Conservation (phyloP, 495 filamentous ascomycete species). For the Jackrogersella multiformis region DNA sequence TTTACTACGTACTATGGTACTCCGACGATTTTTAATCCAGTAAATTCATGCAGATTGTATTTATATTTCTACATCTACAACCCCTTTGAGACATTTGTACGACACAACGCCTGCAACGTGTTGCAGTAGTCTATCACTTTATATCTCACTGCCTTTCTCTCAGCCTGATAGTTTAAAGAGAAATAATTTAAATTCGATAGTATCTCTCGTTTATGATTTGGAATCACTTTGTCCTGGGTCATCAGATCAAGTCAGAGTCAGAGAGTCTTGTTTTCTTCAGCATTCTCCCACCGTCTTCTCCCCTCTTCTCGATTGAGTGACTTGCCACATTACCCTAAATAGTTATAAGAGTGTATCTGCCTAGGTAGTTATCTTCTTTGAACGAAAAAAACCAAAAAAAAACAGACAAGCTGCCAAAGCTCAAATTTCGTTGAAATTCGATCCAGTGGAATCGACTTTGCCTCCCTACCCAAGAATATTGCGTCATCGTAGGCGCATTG, state of each 20-base stretch:
- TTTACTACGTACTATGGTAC: too few species aligned
- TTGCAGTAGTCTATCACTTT: constrained; percentile 21
- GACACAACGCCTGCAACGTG: constrained; percentile 15
- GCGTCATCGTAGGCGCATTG: neutral
- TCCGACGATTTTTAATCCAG: constrained; percentile 18
- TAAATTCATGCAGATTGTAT: constrained; percentile 14
- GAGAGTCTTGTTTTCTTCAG: neutral
- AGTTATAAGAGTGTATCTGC: constrained; percentile 3
- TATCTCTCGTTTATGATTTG: constrained; percentile 17
- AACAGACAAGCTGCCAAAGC: neutral
- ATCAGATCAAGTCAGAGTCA: neutral
- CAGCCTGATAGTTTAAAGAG: constrained; percentile 30
- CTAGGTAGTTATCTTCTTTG: neutral
- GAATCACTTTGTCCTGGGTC: constrained; percentile 21
- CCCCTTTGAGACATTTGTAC: too few species aligned
- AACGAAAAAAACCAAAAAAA: too few species aligned
- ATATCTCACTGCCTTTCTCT: constrained; percentile 18
- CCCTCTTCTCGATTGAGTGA: constrained; percentile 21
- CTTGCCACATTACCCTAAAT: constrained; percentile 3
- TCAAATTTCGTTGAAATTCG: neutral
- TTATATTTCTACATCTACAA: neutral
- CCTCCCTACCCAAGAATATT: neutral
- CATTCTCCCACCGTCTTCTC: neutral
- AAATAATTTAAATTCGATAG: constrained; percentile 19
- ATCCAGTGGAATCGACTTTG: neutral